These are phyloP conservation scores for Mallotus repandus DNA, from an alignment of 441 rosid genomes.

Conservation along the genomic window DNA sequence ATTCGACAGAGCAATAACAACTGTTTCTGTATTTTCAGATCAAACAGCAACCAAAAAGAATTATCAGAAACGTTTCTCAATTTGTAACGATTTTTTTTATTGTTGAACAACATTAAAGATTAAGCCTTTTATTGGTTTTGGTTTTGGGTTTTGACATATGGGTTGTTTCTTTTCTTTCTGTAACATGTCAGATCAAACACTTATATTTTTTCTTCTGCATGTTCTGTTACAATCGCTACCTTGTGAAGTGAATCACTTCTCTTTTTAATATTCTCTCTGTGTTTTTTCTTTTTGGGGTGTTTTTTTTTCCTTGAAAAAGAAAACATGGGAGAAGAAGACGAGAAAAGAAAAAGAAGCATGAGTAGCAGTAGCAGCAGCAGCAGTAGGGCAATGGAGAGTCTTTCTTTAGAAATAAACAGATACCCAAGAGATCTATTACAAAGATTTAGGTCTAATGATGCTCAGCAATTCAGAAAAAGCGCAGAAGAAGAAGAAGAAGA, in stretches of 20 bases:
- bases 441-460: slow-evolving; percentile 48
- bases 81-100: slow-evolving; percentile 19
- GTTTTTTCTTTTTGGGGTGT: not conserved
- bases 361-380: slow-evolving; percentile 38
- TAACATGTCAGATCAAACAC: slow-evolving; percentile 33
- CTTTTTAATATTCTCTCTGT: not conserved
- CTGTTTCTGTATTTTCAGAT: not conserved
- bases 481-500: slow-evolving; percentile 39
- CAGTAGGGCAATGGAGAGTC: slow-evolving; percentile 49
- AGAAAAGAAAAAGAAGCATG: slow-evolving; percentile 39
- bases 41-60: not conserved
- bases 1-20: not conserved
- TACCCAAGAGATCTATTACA: slow-evolving; percentile 78
- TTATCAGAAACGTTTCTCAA: slow-evolving; percentile 10
- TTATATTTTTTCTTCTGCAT: slow-evolving; percentile 4
- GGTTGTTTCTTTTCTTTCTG: slow-evolving; percentile 27
- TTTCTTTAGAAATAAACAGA: slow-evolving; percentile 53
- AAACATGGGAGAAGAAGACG: slow-evolving; percentile 46
- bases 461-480: slow-evolving; percentile 22
- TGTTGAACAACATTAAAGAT: slow-evolving; percentile 1
- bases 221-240: slow-evolving; percentile 3
- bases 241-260: not conserved
- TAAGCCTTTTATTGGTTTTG: slow-evolving; percentile 14
- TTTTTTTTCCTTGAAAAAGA: not conserved
- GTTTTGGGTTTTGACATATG: slow-evolving; percentile 22